A percentile compares a stretch with the other conserved stretches of the same genome.
These are phyloP conservation scores for Yarrowia osloensis DNA, from an alignment of 805 yeast genomes.

Conservation along the genomic window DNA sequence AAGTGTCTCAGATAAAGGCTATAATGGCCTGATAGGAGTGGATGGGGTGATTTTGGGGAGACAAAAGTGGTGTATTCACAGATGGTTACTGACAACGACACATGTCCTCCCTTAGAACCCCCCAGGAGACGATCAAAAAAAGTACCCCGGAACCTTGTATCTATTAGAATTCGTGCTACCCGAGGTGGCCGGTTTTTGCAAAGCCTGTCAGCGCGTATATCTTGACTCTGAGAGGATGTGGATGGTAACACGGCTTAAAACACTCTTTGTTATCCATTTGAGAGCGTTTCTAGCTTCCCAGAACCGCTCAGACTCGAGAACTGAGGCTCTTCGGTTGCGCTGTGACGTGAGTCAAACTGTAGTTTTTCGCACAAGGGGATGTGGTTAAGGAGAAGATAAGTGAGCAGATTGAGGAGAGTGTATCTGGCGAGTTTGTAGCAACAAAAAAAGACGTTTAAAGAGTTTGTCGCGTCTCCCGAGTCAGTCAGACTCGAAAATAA, in stretches of 20 bases:
- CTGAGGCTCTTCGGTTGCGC: neutral
- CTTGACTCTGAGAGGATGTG: neutral
- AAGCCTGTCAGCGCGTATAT: too few species aligned
- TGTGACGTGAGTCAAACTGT: neutral
- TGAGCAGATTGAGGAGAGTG: too few species aligned
- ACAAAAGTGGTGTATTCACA: too few species aligned
- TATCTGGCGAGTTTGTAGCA: too few species aligned
- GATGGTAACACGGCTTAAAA: too few species aligned
- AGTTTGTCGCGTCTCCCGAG: too few species aligned
- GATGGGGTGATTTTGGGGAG: too few species aligned
- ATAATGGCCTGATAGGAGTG: neutral
- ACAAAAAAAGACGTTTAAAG: too few species aligned
- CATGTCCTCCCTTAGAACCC: too few species aligned
- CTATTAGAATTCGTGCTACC: neutral
- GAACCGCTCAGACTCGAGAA: neutral
- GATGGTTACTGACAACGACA: too few species aligned
- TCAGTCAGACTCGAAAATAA: too few species aligned
- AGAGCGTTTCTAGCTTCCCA: neutral
- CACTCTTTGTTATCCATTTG: neutral
- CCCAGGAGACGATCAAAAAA: too few species aligned
- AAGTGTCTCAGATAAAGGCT: neutral
- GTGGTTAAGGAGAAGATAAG: neutral
- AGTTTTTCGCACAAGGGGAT: neutral
- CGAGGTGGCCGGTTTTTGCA: neutral
- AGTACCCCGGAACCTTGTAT: neutral